phyloP scores from a whole-genome alignment of 345 rosid species.

The Trapa bicornis region DNA sequence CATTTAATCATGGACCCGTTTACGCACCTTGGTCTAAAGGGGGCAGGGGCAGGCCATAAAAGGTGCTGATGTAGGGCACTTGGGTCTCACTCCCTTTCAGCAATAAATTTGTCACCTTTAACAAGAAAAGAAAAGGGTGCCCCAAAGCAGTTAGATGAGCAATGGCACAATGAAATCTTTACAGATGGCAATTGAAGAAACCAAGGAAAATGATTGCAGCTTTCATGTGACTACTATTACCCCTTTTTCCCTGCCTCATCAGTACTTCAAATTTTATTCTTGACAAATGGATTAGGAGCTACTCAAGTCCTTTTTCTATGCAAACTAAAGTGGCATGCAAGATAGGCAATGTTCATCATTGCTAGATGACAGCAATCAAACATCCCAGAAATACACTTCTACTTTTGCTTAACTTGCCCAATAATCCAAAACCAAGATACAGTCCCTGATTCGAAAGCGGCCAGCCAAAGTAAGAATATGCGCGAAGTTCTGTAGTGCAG shows the following conservation, averaged over 20 bases:
- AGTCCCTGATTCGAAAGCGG: no score
- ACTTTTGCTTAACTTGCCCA: no score
- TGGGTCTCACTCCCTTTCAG: slow-evolving; percentile 6
- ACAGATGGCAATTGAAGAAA: slow-evolving; percentile 12
- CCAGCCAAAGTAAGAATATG: no score
- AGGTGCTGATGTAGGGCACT: slow-evolving; percentile 14
- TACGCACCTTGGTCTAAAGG: slow-evolving; percentile 14
- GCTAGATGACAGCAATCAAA: no score
- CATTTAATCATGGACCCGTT: no score
- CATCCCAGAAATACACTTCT: no score
- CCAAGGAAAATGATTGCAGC: slow-evolving; percentile 16
- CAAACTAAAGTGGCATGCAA: no score
- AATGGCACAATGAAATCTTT: slow-evolving; percentile 2
- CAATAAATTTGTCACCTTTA: neutral
- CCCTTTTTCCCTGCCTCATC: no score
- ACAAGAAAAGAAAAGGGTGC: neutral
- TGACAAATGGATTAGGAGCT: neutral
- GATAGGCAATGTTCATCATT: no score
- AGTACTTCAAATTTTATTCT: neutral
- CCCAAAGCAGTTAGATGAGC: neutral
- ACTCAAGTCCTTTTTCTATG: no score
- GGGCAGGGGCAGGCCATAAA: slow-evolving; percentile 24
- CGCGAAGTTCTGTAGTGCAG: no score
- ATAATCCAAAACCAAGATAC: no score
- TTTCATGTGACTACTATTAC: slow-evolving; percentile 14